Evolutionary conservation across 306 rosid genomes (phyloP), one percentile per base, ranked within the genome.

Genomic region (Prunus kanzakura): DNA sequence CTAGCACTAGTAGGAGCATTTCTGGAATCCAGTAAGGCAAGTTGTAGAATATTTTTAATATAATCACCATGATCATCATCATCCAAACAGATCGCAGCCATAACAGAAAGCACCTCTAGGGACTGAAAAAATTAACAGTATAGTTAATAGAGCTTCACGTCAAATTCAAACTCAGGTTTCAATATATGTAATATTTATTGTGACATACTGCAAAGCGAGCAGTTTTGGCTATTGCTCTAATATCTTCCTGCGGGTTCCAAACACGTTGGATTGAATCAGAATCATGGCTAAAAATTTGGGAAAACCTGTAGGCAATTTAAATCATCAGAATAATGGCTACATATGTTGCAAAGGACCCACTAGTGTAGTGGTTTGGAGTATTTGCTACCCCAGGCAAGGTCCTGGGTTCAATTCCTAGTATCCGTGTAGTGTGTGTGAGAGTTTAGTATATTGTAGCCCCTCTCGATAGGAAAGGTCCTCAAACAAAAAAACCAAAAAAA

Each of bases 191-290:
- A 45, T 54, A 71, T 64, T 69, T 68, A 68, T 35, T 20, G 49
- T 74, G 74, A 22, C 93, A 66, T 92, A 96, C 99, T 50, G 97
- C 75, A 83, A 91, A 77, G 73, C 97, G 98, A 74, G 98, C 99
- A 64, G 89, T 84, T 82, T 88, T 89, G 82, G 99, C 92, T 81
- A 96, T 92, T 78, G 89, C 91, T 72, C 98, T 85, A 58, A 96
- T 89, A 81, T 96, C 96, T 83, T 96, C 99, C 18, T 86, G 92
- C 71, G 91, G 98, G 12, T 91, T 87, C 99, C 99, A 96, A 78
- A 92, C 77, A 49, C 99, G 97, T 62, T 98, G 99, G 93, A 96
- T 91, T 43, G 99, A 96, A 80, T 96, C 98, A 51, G 97, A 65
- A 78, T 96, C 99, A 66, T 89, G 98, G 85, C 93, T 96, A 89